phyloP scores from a whole-genome alignment of 148 eudicot species.

The Suaeda aralocaspica region DNA sequence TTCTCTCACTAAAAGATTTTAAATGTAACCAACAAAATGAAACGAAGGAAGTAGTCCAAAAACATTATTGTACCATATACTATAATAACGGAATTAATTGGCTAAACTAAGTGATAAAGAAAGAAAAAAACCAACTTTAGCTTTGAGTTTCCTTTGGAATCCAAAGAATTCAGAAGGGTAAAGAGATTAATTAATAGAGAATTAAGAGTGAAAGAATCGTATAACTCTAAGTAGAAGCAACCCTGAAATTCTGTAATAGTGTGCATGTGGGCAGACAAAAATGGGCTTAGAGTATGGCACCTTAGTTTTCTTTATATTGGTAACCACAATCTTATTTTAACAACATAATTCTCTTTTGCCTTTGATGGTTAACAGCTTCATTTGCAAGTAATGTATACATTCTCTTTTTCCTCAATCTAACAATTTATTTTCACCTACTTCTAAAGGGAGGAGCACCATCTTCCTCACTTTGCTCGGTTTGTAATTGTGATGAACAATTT shows the following conservation, averaged over 20 bases:
- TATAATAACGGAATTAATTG: no score
- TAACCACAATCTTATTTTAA: background rate
- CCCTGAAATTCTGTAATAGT: constrained; percentile 7
- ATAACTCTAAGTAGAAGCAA: constrained; percentile 23
- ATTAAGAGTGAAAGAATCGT: background rate
- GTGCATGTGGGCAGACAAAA: constrained; percentile 4
- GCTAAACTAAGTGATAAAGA: no score
- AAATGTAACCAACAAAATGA: no score
- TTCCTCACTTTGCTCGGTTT: no score
- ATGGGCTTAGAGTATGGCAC: no score
- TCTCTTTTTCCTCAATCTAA: constrained; percentile 18
- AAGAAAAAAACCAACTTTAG: no score
- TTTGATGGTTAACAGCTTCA: constrained; percentile 9
- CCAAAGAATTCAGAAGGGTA: no score
- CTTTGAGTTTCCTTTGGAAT: no score
- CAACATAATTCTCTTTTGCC: background rate
- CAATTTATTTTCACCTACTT: background rate
- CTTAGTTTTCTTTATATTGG: background rate
- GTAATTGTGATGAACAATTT: no score
- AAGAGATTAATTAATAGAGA: background rate
- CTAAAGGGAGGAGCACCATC: background rate
- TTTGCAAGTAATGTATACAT: constrained; percentile 62
- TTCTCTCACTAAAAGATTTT: no score
- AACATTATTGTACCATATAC: no score
- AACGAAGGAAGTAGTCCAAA: no score